Conservation (phyloP, 1,284 basidiomycete species). For the Neonothopanus nambi region DNA sequence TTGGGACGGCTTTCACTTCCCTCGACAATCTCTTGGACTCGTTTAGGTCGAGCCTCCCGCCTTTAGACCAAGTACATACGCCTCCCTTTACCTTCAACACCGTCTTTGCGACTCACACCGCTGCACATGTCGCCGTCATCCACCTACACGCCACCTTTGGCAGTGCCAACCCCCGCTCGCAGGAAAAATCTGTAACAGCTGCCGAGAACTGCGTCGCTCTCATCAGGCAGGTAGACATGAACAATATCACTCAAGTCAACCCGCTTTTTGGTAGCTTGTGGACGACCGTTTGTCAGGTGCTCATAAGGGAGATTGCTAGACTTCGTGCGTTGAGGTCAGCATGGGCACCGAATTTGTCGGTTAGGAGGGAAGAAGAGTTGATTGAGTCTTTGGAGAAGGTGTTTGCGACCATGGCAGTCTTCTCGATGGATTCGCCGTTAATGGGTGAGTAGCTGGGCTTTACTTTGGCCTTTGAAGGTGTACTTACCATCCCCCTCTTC, state of each 20-base stretch:
- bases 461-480: background rate
- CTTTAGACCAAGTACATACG: background rate
- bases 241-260: constrained; percentile 5
- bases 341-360: background rate
- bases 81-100: constrained; percentile 3
- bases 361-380: constrained; percentile 5
- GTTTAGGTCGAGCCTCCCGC: constrained; percentile 4
- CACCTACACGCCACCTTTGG: constrained; percentile 7
- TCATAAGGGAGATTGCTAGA: constrained; percentile 9
- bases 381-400: constrained; percentile 9
- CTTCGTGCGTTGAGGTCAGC: background rate
- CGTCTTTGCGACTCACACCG: background rate
- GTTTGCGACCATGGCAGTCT: constrained; percentile 12
- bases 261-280: constrained; percentile 12
- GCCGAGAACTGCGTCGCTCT: constrained; percentile 7
- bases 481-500: background rate
- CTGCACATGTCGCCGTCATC: constrained; percentile 2
- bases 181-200: constrained; percentile 2
- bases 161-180: background rate
- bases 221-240: constrained; percentile 11
- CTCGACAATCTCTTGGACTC: constrained; percentile 12
- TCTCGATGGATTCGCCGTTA: constrained; percentile 11
- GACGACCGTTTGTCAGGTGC: constrained; percentile 11
- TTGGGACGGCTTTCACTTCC: constrained; percentile 2
- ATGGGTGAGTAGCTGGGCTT: constrained; percentile 10